Evolutionary conservation across 2,329 filamentous ascomycete species (phyloP).

Genomic region (Juglanconis oblonga): DNA sequence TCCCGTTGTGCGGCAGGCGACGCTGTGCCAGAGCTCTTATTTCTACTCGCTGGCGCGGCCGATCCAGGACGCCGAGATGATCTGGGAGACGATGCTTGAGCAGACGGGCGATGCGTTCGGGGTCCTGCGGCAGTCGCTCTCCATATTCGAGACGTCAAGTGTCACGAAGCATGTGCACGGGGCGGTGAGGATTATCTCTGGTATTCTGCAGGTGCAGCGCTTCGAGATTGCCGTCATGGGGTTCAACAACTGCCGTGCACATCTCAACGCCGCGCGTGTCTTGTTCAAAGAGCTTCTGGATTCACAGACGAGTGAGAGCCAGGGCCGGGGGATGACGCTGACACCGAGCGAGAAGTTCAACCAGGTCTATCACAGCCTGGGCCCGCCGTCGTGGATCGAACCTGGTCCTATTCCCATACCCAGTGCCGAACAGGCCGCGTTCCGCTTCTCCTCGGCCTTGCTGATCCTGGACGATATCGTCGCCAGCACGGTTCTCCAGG

Average conservation of each 20-base stretch:
- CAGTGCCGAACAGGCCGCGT: constrained; percentile 29
- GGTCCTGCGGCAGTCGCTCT: not conserved
- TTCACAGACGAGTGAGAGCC: too few species aligned
- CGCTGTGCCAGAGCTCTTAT: constrained; percentile 24
- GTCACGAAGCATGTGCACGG: constrained; percentile 21
- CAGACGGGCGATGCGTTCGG: constrained; percentile 23
- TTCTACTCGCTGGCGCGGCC: constrained; percentile 21
- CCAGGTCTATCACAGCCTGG: constrained; percentile 21
- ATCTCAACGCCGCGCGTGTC: constrained; percentile 39
- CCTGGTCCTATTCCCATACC: constrained; percentile 23
- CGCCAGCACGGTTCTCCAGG: constrained; percentile 30
- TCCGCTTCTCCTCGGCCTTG: constrained; percentile 30
- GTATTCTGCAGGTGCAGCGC: constrained; percentile 40
- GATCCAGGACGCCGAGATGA: constrained; percentile 6
- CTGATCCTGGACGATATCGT: constrained; percentile 37
- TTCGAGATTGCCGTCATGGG: constrained; percentile 34
- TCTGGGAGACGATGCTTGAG: constrained; percentile 23
- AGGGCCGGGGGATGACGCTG: too few species aligned
- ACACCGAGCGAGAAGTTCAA: too few species aligned
- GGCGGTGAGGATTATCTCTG: constrained; percentile 31
- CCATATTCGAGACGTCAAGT: not conserved
- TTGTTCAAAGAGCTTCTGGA: constrained; percentile 35
- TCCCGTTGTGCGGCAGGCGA: constrained; percentile 23
- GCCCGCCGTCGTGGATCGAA: constrained; percentile 14
- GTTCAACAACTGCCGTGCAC: constrained; percentile 40